A percentile compares a stretch with the other conserved stretches of the same genome.
These are phyloP conservation scores for Trichoderma semiorbis DNA, from an alignment of 2,329 filamentous ascomycete genomes.

Conservation along the genomic window DNA sequence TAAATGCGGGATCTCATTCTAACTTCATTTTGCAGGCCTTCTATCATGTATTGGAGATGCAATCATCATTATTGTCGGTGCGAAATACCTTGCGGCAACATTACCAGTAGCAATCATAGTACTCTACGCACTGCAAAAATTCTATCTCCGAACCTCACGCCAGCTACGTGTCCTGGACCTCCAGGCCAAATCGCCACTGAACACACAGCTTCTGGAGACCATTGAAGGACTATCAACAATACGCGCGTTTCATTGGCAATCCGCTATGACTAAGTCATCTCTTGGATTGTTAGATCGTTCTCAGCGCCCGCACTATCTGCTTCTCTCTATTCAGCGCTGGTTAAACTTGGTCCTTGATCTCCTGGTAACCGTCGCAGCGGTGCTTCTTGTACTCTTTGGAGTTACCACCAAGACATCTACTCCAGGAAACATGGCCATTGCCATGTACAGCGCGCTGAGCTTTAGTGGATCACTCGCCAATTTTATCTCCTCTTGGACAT, in stretches of 20 bases:
- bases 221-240: conserved; percentile 47
- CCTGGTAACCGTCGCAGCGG: conserved; percentile 27
- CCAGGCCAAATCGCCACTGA: conserved; percentile 35
- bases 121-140: conserved; percentile 27
- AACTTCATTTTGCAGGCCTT: not conserved
- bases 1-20: not conserved
- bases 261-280: conserved; percentile 37
- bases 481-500: not conserved
- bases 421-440: conserved; percentile 24
- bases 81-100: conserved; percentile 43
- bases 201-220: conserved; percentile 40
- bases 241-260: conserved; percentile 48
- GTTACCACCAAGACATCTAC: conserved; percentile 26
- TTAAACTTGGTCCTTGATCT: conserved; percentile 47
- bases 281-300: conserved; percentile 43
- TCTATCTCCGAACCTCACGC: conserved; percentile 35
- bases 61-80: conserved; percentile 19
- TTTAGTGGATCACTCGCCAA: not conserved
- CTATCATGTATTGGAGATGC: not conserved
- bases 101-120: conserved; percentile 38
- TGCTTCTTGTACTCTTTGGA: conserved; percentile 34
- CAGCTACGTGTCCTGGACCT: conserved; percentile 38
- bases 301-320: conserved; percentile 50
- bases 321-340: conserved; percentile 51
- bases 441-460: conserved; percentile 18